phyloP scores from a whole-genome alignment of 306 rosid species.

The Sindora glabra region DNA sequence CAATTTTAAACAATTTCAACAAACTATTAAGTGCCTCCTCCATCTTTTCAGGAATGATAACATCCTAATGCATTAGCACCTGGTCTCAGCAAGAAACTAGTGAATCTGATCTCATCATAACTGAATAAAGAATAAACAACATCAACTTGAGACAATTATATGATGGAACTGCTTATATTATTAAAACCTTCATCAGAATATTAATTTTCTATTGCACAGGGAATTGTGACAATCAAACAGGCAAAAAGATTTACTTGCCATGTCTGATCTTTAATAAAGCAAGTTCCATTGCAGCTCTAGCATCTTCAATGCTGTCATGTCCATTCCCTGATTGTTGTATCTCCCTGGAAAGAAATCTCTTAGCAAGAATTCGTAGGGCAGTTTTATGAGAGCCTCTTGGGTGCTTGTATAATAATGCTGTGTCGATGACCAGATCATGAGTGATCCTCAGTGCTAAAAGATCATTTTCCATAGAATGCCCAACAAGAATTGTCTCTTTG shows the following conservation, averaged over 20 bases:
- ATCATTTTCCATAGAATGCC: slow-evolving; percentile 95
- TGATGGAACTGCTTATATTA: not conserved
- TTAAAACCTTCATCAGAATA: not conserved
- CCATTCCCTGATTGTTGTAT: slow-evolving; percentile 85
- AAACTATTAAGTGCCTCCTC: too few species aligned
- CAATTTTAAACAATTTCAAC: too few species aligned
- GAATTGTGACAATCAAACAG: too few species aligned
- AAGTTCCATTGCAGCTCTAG: slow-evolving; percentile 84
- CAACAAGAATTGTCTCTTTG: slow-evolving; percentile 78
- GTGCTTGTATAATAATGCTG: slow-evolving; percentile 74
- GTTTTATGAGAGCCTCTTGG: slow-evolving; percentile 67
- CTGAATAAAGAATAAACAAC: not conserved
- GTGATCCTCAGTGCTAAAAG: slow-evolving; percentile 73
- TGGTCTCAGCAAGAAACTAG: not conserved
- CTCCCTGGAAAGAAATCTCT: slow-evolving; percentile 71
- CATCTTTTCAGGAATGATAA: not conserved
- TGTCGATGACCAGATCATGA: slow-evolving; percentile 72
- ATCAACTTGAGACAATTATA: not conserved
- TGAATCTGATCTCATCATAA: not conserved
- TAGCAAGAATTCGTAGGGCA: slow-evolving; percentile 77
- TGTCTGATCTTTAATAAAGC: slow-evolving; percentile 69
- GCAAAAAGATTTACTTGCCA: slow-evolving; percentile 47
- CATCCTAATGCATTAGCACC: not conserved
- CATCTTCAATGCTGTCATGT: slow-evolving; percentile 95
- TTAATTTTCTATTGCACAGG: too few species aligned